Percentiles rank a stretch among this genome's conserved stretches.
Evolutionary conservation across 768 basidiomycete genomes (phyloP).

Genomic region (Pulveroboletus sp.): DNA sequence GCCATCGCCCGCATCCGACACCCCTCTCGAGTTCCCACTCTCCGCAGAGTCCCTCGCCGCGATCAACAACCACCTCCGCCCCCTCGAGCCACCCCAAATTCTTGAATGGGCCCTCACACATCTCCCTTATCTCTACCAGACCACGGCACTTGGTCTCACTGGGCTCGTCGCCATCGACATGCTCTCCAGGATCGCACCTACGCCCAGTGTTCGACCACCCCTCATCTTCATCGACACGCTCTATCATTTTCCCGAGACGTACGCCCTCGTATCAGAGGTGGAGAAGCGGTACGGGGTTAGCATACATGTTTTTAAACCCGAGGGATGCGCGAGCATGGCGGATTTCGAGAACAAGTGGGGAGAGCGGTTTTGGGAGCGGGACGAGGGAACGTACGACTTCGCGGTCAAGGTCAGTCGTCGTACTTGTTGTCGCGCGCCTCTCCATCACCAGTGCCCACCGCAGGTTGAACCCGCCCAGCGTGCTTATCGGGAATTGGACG

Average conservation of each 20-base stretch:
- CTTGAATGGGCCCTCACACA: conserved; percentile 79
- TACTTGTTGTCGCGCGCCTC: not conserved
- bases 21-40: conserved; percentile 54
- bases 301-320: conserved; percentile 76
- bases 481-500: conserved; percentile 75
- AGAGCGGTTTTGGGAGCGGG: conserved; percentile 76
- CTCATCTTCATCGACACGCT: conserved; percentile 96
- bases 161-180: conserved; percentile 93
- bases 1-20: conserved; percentile 17
- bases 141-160: conserved; percentile 94
- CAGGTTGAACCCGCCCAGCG: conserved; percentile 91
- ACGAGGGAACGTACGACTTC: conserved; percentile 88
- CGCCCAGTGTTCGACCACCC: conserved; percentile 51
- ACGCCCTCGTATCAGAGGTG: conserved; percentile 82
- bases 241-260: conserved; percentile 93
- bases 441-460: not conserved
- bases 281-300: conserved; percentile 66
- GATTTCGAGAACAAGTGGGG: conserved; percentile 84
- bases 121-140: conserved; percentile 81
- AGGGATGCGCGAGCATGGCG: conserved; percentile 54
- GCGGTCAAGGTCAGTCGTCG: conserved; percentile 68
- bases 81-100: conserved; percentile 77
- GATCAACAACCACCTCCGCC: conserved; percentile 71
- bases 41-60: conserved; percentile 50
- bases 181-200: conserved; percentile 73